phyloP scores from a whole-genome alignment of 495 filamentous ascomycete species.

The Lophium mytilinum region DNA sequence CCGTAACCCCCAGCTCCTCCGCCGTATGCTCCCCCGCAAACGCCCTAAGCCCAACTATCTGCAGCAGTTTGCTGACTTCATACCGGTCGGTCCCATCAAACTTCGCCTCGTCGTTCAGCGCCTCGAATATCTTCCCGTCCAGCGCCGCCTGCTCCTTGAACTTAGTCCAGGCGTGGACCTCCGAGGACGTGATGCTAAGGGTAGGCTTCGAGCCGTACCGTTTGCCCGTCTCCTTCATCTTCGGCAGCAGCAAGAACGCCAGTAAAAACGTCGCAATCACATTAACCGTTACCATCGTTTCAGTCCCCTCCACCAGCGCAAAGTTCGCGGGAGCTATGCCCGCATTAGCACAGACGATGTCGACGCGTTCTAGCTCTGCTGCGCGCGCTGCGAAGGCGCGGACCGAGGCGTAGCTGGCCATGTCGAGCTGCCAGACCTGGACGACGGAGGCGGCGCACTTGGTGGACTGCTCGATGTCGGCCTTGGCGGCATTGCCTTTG shows the following conservation, averaged over 20 bases:
- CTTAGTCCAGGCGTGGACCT: conserved; percentile 25
- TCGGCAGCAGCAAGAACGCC: conserved; percentile 36
- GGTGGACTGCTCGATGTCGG: conserved; percentile 6
- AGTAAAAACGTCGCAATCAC: conserved; percentile 45
- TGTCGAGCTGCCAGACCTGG: conserved; percentile 29
- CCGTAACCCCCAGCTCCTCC: conserved; percentile 24
- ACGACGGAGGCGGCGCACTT: neutral
- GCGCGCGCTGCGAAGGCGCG: conserved; percentile 18
- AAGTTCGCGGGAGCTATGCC: neutral
- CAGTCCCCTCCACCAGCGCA: neutral
- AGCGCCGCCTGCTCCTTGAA: conserved; percentile 24
- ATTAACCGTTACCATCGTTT: neutral
- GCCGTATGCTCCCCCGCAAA: conserved; percentile 1
- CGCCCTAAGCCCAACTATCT: conserved; percentile 21
- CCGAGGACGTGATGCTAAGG: conserved; percentile 28
- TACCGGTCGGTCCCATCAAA: conserved; percentile 28
- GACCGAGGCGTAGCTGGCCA: conserved; percentile 19
- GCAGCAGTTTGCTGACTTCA: conserved; percentile 27
- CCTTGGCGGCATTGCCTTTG: conserved; percentile 20
- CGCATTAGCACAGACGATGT: conserved; percentile 22
- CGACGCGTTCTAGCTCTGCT: conserved; percentile 14
- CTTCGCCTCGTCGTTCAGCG: conserved; percentile 21
- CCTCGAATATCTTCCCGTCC: conserved; percentile 22
- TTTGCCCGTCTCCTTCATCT: conserved; percentile 26
- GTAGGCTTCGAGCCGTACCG: conserved; percentile 24